Percentiles rank a stretch among this genome's conserved stretches.
Evolutionary conservation across 495 filamentous ascomycete species (phyloP).

Genomic region (Daldinia caldariorum): DNA sequence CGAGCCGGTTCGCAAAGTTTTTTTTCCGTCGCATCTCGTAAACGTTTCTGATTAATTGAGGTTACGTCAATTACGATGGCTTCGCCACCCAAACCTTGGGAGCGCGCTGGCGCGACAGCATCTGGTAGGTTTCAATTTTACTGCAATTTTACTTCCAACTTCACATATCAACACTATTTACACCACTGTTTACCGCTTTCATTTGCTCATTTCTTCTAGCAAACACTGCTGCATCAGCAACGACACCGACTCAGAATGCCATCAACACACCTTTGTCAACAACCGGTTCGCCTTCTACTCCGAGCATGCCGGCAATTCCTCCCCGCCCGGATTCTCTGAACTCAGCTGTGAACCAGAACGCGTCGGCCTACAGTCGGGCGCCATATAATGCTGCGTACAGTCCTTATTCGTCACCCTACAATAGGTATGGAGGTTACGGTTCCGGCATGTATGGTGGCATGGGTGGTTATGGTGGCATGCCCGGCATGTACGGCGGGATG

Average conservation of each 20-base stretch:
- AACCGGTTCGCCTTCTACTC: constrained; percentile 51
- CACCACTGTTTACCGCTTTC: not conserved
- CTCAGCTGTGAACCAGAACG: constrained; percentile 82
- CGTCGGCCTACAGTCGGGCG: constrained; percentile 74
- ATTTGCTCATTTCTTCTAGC: constrained; percentile 47
- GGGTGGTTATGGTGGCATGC: constrained; percentile 57
- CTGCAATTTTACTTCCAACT: constrained; percentile 14
- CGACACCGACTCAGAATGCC: constrained; percentile 54
- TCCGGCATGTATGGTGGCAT: constrained; percentile 54
- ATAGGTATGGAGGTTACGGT: constrained; percentile 51
- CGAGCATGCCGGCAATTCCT: constrained; percentile 77
- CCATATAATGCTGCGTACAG: constrained; percentile 68
- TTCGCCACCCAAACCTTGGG: constrained; percentile 97
- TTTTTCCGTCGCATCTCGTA: constrained; percentile 16
- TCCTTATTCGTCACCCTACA: constrained; percentile 61
- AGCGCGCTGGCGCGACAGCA: constrained; percentile 73
- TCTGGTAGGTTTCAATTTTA: constrained; percentile 51
- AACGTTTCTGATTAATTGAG: constrained; percentile 36
- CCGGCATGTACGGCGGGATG: constrained; percentile 73
- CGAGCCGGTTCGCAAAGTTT: constrained; percentile 13
- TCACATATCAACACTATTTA: constrained; percentile 34
- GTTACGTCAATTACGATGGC: constrained; percentile 55
- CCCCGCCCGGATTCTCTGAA: constrained; percentile 79
- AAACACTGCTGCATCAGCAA: constrained; percentile 50
- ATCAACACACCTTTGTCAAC: constrained; percentile 58